Conservation (phyloP, 768 basidiomycete genomes). For the Hypsizygus marmoreus region DNA sequence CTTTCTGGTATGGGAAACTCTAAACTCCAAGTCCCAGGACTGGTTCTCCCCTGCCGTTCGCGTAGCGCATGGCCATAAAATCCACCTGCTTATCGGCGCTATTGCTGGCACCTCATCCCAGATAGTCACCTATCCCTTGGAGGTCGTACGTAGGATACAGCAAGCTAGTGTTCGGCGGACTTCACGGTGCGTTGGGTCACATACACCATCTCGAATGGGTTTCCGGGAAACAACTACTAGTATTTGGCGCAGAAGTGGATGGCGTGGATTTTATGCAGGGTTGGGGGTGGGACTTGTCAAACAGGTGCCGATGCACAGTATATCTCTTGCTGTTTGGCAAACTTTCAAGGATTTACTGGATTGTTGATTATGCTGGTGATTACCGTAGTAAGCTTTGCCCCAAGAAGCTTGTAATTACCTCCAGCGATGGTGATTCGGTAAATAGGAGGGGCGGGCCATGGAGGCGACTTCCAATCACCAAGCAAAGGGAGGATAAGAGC, state of each 20-base stretch:
- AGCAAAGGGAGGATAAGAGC: no score
- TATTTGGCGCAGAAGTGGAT: conserved; percentile 20
- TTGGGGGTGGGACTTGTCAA: conserved; percentile 27
- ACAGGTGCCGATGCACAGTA: conserved; percentile 28
- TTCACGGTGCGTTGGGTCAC: no score
- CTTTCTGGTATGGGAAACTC: conserved; percentile 28
- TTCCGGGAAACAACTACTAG: conserved; percentile 21
- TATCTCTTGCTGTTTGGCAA: conserved; percentile 26
- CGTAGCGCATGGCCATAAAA: conserved; percentile 20
- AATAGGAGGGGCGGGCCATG: no score
- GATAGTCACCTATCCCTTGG: conserved; percentile 25
- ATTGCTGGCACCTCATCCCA: conserved; percentile 25
- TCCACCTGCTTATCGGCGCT: conserved; percentile 28
- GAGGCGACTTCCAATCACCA: no score
- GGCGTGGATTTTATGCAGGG: conserved; percentile 28
- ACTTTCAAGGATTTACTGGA: no score
- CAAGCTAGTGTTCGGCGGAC: conserved; percentile 19
- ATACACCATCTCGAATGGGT: conserved; percentile 23
- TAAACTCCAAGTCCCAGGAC: conserved; percentile 22
- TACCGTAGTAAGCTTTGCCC: no score
- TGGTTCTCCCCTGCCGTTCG: conserved; percentile 17
- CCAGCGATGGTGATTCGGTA: no score
- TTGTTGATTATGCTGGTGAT: no score
- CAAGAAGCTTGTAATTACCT: no score
- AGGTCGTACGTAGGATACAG: conserved; percentile 27